Conservation (phyloP, 139 green algal species). For the Deuterostichococcus epilithicus region DNA sequence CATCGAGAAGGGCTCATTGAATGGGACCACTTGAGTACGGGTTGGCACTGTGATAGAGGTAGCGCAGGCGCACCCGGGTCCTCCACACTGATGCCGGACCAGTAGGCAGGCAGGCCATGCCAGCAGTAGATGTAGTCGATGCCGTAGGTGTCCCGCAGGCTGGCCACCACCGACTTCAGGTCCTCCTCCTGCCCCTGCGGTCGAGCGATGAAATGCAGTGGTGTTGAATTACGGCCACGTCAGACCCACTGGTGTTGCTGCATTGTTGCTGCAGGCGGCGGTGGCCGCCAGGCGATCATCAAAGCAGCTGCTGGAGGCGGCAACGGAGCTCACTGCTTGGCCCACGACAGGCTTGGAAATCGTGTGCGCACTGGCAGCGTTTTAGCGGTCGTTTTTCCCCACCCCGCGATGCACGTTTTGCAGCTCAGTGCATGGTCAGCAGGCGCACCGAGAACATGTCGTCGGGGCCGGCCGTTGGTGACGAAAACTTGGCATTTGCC, state of each 20-base stretch:
- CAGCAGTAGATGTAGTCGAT: constrained; percentile 90
- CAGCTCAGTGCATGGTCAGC: too few relatives aligned
- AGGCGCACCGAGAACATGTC: constrained; percentile 30
- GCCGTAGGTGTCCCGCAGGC: constrained; percentile 48
- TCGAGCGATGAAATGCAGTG: background rate
- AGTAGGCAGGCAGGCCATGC: constrained; percentile 94
- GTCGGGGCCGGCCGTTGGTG: constrained; percentile 39
- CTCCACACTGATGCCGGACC: constrained; percentile 54
- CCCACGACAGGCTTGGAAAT: too few relatives aligned
- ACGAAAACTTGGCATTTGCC: constrained; percentile 85
- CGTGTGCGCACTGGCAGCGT: too few relatives aligned
- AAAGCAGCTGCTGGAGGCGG: constrained; percentile 5
- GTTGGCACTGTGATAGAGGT: background rate
- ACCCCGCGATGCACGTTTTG: too few relatives aligned
- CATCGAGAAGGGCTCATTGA: too few relatives aligned
- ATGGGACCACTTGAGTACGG: too few relatives aligned
- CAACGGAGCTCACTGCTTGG: too few relatives aligned
- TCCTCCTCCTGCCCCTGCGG: constrained; percentile 43
- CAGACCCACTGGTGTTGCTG: too few relatives aligned
- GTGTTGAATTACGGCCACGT: too few relatives aligned
- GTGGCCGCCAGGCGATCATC: constrained; percentile 22
- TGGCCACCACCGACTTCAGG: constrained; percentile 58
- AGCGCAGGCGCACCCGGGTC: background rate
- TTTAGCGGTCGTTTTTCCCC: too few relatives aligned
- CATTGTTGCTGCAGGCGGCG: constrained; percentile 12